These are phyloP conservation scores for Herpetospermum pedunculosum DNA, from an alignment of 306 rosid species.

Conservation along the genomic window DNA sequence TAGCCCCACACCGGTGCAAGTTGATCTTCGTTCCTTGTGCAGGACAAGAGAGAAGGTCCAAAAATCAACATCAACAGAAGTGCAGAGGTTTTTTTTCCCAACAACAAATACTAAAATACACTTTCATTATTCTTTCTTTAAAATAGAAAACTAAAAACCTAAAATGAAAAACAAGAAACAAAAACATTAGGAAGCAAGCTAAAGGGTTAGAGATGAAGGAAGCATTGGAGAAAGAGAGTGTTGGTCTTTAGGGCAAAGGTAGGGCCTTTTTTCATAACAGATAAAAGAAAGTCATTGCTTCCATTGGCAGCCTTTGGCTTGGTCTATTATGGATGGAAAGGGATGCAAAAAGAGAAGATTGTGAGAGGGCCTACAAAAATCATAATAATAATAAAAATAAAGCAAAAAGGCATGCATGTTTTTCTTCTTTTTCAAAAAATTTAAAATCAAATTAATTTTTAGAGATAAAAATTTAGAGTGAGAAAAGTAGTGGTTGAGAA, in stretches of 20 bases:
- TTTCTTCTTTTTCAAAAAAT: not conserved
- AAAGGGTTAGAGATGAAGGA: not conserved
- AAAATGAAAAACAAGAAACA: conserved; percentile 16
- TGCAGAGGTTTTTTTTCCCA: no score
- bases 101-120: not conserved
- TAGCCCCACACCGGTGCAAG: no score
- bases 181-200: no score
- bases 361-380: not conserved
- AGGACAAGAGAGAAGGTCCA: not conserved
- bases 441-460: not conserved
- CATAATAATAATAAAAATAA: not conserved
- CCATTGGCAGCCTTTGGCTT: conserved; percentile 2
- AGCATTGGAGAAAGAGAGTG: not conserved
- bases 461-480: not conserved
- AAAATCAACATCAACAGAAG: not conserved
- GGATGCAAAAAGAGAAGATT: conserved; percentile 5
- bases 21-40: no score
- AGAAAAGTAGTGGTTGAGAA: not conserved
- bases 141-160: not conserved
- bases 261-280: not conserved
- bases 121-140: not conserved
- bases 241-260: not conserved
- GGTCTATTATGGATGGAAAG: conserved; percentile 4
- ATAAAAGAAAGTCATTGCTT: not conserved
- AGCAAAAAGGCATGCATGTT: not conserved